Evolutionary conservation across 192 early-diverging fungal genomes (phyloP).

Genomic region (Coemansia sp.): DNA sequence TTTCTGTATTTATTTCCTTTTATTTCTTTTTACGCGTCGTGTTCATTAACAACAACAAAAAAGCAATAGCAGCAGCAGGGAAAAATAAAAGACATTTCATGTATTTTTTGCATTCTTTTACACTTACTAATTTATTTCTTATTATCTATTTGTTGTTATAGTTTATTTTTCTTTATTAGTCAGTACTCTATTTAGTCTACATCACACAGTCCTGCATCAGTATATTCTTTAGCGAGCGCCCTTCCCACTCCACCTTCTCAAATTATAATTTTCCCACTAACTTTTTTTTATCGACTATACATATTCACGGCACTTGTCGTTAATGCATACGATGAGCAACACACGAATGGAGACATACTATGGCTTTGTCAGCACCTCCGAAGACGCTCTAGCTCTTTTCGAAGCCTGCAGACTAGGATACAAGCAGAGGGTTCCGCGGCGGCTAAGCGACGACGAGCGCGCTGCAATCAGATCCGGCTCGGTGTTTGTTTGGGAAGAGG

Average conservation of each 20-base stretch:
- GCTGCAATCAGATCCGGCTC: conserved; percentile 77
- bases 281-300: conserved; percentile 2
- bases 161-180: not conserved
- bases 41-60: not conserved
- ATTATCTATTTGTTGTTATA: not conserved
- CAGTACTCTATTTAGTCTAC: conserved; percentile 15
- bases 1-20: not conserved
- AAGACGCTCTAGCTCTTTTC: conserved; percentile 84
- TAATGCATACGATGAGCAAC: conserved; percentile 29
- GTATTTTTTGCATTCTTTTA: not conserved
- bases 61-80: no score
- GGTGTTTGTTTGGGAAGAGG: conserved; percentile 89
- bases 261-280: conserved; percentile 1
- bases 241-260: not conserved
- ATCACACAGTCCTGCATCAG: conserved; percentile 6
- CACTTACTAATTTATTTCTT: not conserved
- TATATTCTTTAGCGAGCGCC: not conserved
- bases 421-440: conserved; percentile 72
- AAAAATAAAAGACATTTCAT: not conserved
- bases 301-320: conserved; percentile 11
- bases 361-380: conserved; percentile 80
- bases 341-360: conserved; percentile 75
- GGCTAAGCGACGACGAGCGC: conserved; percentile 81
- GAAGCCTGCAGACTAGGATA: conserved; percentile 80
- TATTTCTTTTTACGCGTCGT: not conserved